Conservation (phyloP, 768 basidiomycete genomes). For the Erythrobasidium yunnanense region DNA sequence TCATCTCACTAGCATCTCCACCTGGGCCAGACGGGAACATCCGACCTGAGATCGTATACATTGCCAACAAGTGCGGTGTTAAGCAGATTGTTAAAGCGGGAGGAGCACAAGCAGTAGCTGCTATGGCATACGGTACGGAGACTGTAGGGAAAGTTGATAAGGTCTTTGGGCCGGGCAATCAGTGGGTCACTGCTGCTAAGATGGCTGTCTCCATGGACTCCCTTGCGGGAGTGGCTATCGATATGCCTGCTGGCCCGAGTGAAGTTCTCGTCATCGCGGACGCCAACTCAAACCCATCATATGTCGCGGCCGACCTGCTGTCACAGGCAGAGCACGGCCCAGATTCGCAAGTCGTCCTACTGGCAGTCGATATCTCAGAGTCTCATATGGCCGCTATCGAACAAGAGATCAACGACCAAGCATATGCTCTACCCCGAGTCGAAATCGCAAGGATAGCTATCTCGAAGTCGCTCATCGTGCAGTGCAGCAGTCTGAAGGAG, state of each 20-base stretch:
- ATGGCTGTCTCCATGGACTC: slow-evolving; percentile 99
- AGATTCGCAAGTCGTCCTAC: slow-evolving; percentile 93
- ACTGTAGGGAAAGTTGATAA: slow-evolving; percentile 97
- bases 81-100: slow-evolving; percentile 86
- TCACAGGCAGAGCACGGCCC: slow-evolving; percentile 97
- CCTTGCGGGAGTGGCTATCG: slow-evolving; percentile 87
- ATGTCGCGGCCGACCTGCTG: slow-evolving; percentile 90
- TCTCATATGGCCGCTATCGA: slow-evolving; percentile 61
- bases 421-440: slow-evolving; percentile 70
- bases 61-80: slow-evolving; percentile 79
- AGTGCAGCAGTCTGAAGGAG: slow-evolving; percentile 55
- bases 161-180: slow-evolving; percentile 97
- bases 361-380: slow-evolving; percentile 59
- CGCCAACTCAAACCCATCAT: slow-evolving; percentile 67
- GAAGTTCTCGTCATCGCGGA: slow-evolving; percentile 97
- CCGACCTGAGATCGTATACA: slow-evolving; percentile 95
- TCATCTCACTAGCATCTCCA: slow-evolving; percentile 91
- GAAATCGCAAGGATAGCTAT: slow-evolving; percentile 84
- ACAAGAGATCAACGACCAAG: slow-evolving; percentile 72
- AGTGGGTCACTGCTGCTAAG: slow-evolving; percentile 99
- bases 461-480: slow-evolving; percentile 78
- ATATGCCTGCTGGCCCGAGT: slow-evolving; percentile 97
- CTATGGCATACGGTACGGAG: slow-evolving; percentile 90
- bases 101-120: slow-evolving; percentile 89
- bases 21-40: slow-evolving; percentile 83